A percentile compares a stretch with the other conserved stretches of the same genome.
Conservation (phyloP, 2,329 filamentous ascomycete genomes). For the Scorias spongiosa region DNA sequence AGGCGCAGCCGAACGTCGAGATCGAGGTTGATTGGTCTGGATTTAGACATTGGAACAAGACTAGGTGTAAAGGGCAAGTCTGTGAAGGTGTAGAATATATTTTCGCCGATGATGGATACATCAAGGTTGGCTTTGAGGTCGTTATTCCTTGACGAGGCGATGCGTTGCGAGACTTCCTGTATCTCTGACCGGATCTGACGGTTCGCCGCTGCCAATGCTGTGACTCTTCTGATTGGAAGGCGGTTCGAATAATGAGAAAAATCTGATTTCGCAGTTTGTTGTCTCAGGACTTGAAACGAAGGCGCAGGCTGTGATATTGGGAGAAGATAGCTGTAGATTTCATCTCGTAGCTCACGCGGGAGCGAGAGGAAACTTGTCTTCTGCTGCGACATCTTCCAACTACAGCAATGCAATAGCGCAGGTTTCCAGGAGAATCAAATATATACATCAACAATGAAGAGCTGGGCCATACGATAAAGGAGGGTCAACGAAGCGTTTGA, state of each 20-base stretch:
- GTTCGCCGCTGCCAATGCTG: neutral
- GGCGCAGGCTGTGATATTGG: neutral
- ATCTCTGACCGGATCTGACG: neutral
- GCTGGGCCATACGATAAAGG: too few relatives aligned
- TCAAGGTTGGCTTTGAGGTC: neutral
- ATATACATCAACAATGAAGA: too few relatives aligned
- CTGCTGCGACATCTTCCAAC: neutral
- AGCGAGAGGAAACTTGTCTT: conserved; percentile 2
- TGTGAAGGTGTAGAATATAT: neutral
- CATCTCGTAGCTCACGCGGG: conserved; percentile 5
- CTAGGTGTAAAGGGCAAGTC: neutral
- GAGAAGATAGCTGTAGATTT: conserved; percentile 3
- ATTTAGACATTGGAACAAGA: neutral
- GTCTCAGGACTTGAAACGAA: neutral
- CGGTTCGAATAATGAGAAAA: neutral
- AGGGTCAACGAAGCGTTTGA: too few relatives aligned
- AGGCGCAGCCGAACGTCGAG: neutral
- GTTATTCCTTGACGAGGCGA: neutral
- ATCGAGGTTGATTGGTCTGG: neutral
- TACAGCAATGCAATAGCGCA: too few relatives aligned
- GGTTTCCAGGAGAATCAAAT: too few relatives aligned
- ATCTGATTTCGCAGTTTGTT: neutral
- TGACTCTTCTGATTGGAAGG: neutral
- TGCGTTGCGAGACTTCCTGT: neutral
- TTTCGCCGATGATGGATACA: neutral